Conservation (phyloP, 108 stramenopile species). For the Cyclotella kingstonii region DNA sequence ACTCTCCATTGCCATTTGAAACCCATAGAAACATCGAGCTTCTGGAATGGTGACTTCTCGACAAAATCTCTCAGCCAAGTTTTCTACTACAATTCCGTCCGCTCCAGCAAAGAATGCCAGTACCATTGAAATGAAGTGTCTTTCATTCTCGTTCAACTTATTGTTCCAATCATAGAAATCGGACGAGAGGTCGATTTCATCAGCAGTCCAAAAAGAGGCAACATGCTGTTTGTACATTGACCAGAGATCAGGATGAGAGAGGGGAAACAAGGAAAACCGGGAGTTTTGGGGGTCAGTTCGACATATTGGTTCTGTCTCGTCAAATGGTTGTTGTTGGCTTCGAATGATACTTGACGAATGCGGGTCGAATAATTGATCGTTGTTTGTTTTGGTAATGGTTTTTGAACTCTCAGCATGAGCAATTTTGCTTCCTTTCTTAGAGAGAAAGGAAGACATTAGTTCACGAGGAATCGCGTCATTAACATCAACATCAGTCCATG, state of each 20-base stretch:
- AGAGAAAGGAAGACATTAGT: neutral
- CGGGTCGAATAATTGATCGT: constrained; percentile 16
- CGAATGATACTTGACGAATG: neutral
- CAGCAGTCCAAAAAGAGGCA: constrained; percentile 98
- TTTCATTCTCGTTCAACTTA: constrained; percentile 76
- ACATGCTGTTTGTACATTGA: constrained; percentile 97
- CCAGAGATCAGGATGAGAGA: constrained; percentile 90
- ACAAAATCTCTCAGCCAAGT: constrained; percentile 82
- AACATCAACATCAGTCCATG: neutral
- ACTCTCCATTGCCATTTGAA: constrained; percentile 93
- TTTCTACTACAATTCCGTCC: constrained; percentile 91
- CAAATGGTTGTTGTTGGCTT: neutral
- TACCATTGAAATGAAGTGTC: constrained; percentile 86
- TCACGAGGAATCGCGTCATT: constrained; percentile 4
- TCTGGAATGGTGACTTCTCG: constrained; percentile 86
- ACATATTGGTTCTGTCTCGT: constrained; percentile 53
- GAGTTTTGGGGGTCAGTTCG: constrained; percentile 70
- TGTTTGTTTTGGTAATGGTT: neutral
- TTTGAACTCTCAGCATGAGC: neutral
- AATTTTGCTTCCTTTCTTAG: neutral
- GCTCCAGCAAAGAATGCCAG: constrained; percentile 87
- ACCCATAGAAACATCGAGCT: constrained; percentile 91
- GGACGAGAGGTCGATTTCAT: constrained; percentile 93
- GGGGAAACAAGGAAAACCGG: constrained; percentile 90
- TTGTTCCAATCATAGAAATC: constrained; percentile 92